Base-by-base conservation (phyloP, 1,284 basidiomycete genomes). In the Heterobasidion parviporum region DNA sequence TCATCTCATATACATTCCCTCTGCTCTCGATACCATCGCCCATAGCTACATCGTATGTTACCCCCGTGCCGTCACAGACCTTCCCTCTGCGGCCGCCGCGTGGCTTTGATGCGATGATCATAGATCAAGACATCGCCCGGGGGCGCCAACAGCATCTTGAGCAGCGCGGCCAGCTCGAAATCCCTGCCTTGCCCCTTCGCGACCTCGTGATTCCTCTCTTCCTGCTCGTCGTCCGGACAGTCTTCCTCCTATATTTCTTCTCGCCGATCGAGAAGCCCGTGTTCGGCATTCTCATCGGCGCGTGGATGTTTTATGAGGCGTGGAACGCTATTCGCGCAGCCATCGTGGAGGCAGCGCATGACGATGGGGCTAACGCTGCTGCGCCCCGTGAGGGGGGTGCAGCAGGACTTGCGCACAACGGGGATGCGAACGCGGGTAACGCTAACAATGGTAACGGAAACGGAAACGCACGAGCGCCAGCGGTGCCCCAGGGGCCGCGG, bases 181-280 rank as follows among this genome's bases (percentile, higher is more conserved):
- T 26, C 5, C 26, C 26, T 32, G 67, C 79, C 47, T 72, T 85
- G 20, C 79, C 78, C 3, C 57, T 86, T 44, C 79, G 83, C 26
- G 82, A 85, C 8, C 72, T 90, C 12, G 64, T 90, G 44, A 74
- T 81, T 12, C 86, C 89, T 0, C 65, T 91, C 9, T 62, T 85
- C 49, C 79, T 90, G 75, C 76, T 90, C 33, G 59, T 80, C 15
- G 74, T 90, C 64, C 83, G 89, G 52, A 88, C 85, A 0, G 63
- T 82, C 14, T 74, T 92, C 14, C 71, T 92, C 45, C 74, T 92
- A 6, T 91, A 89, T 66, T 89, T 92, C 70, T 84, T 92, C 63
- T 83, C 85, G 2, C 89, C 89, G 0, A 79, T 85, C 3, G 77
- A 85, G 60, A 86, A 87, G 58, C 89, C 89, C 1, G 64, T 90